Evolutionary conservation across 345 rosid species (phyloP), one percentile per base, ranked within the genome.

Genomic region (Hibiscus syriacus): DNA sequence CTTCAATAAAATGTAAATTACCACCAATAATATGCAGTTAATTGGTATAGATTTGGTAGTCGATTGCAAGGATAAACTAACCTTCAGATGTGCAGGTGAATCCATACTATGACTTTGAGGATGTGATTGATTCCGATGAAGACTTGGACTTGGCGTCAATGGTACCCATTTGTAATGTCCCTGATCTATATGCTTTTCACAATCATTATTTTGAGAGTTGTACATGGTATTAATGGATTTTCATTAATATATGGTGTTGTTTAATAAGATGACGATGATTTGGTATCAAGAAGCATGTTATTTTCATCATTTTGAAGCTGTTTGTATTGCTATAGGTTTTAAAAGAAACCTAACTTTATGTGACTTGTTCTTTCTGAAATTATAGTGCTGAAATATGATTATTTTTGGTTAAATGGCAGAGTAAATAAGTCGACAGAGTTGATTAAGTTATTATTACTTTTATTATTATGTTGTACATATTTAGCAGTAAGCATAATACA

Each of bases 121-220:
- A 93, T 23, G 92, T 84, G 58, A 85, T 87, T 25, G 97, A 93
- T 83, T 93, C 99, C 10, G 99, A 93, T 64, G 99, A 93, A 73
- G 99, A 93, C 68, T 72, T 93, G 83, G 97, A 91, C 76, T 77
- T 86, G 82, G 87, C 88, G 1, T 81, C 92, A 34, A 80, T 85
- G 96, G 90, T 62, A 46, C 66, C 83, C 36, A 82, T n/a, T 6
- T 79, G 27, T 85, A 68, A 78, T 27, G 8, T 13, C 36, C 34
- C 41, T 9, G 41, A 2, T 38, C 19, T 6, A 2, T 13, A 0
- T 63, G 23, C 17, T 38, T 36, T 61, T 17, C 25, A 45, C 14
- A 8, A 9, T 17, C 54, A 11, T 27, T 17, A 27, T 55, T 19
- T 60, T 30, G 54, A 60, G 38, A 49, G 68, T 17, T 50, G 36